Evolutionary conservation across 306 rosid species (phyloP), one percentile per base, ranked within the genome.

Genomic region (Oemleria cerasiformis): DNA sequence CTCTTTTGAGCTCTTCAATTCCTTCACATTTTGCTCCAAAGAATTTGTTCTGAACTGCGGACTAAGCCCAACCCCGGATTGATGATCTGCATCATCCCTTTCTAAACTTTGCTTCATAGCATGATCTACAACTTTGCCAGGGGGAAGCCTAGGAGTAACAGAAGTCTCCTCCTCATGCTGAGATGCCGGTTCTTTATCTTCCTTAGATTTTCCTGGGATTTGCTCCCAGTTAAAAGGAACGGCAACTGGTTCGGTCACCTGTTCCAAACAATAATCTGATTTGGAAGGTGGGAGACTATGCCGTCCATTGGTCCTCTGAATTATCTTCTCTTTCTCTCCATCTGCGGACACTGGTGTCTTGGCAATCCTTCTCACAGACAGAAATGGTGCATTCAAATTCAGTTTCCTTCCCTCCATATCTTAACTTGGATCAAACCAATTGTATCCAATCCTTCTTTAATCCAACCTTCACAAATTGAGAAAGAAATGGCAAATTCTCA

Each of bases 161-260:
- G 85, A 75, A 72, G 79, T 21, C 65, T 72, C 63, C 65, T 76
- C 77, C 21, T 23, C 65, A 80, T 68, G 54, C 71, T 68, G 83
- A 66, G 80, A 63, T 47, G 75, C 84, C 19, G 84, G 81, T 65
- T 79, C 75, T 25, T 60, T 66, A 51, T 60, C 88, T 50, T 78
- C 80, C 83, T 91, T 94, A 45, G 91, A 70, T 77, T 68, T 86
- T 79, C 96, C 99, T 0, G 97, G 97, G 71, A 89, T 85, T 30
- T 84, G 86, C 79, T 94, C 99, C 99, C 99, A 94, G n/a, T 84
- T 65, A 75, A 94, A 91, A 70, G 99, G 97, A 56, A 91, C 95
- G 19, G 96, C 87, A 44, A 85, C 90, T 49, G 92, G 95, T 82
- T 91, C 87, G 6, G 92, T 89, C 34, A 85, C 86, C 68, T 89